Base-by-base conservation (phyloP, 2,329 filamentous ascomycete genomes). In the Neofusicoccum parvum region DNA sequence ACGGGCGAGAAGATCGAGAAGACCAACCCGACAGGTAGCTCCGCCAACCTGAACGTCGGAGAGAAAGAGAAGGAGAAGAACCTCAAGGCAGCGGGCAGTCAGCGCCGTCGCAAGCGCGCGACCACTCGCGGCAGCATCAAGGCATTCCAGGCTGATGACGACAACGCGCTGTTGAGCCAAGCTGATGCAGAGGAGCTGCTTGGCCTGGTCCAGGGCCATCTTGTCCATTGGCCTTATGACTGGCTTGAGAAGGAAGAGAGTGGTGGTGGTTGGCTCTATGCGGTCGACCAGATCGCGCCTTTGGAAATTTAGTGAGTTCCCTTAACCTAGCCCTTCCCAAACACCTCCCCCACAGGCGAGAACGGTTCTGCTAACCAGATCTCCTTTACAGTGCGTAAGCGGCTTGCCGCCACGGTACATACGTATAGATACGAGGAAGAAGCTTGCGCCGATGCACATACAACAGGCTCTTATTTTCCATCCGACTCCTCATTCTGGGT, bases 201-300 rank as follows among this genome's bases (percentile, higher is more conserved):
- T 70, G 86, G 87, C 68, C 81, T 95, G 80, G 86, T 95, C 32
- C 94, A 98, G 77, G 95, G 95, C 1, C 89, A 94, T 75, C 78
- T 99, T 62, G 94, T 99, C 32, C 82, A 92, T 69, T 99, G 96
- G 83, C 95, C 95, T 5, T 97, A 98, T 78, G 92, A 99, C 73
- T 99, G 96, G 87, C 67, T 79, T 0, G 87, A 91, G 71, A 91
- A 90, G 65, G 95, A 98, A 80, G 95, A 98, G 81, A 88, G 89
- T 73, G 94, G 92, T 70, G 92, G 93, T 65, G 96, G 97, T 75
- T 99, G 95, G 95, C 86, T 97, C 68, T 98, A 97, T 80, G 92
- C 94, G 74, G 92, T 98, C 65, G 95, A 99, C 78, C 90, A 96
- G 78, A 90, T 99, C 75, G 96, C 95, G 72, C 95, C 95, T 65